A percentile compares a stretch with the other conserved stretches of the same genome.
Evolutionary conservation across 1,139 yeast genomes (phyloP).

Genomic region (Sugiyamaella xylanicola): DNA sequence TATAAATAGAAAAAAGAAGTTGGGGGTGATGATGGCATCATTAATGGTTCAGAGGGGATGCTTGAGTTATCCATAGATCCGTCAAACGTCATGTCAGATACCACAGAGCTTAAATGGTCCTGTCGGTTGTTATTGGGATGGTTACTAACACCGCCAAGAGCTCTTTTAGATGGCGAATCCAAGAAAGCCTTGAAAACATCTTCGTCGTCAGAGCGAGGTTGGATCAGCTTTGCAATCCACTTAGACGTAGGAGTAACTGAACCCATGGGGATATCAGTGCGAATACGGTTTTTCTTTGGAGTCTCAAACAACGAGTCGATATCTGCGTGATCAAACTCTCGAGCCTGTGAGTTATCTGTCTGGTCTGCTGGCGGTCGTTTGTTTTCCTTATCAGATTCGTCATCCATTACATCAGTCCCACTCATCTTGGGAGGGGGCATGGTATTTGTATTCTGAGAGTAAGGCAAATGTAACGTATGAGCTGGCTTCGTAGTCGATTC

Average conservation of each 20-base stretch:
- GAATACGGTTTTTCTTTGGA: conserved; percentile 28
- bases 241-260: conserved; percentile 30
- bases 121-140: conserved; percentile 14
- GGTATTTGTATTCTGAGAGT: neutral
- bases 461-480: conserved; percentile 1
- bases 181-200: conserved; percentile 38
- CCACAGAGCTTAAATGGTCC: conserved; percentile 19
- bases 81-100: conserved; percentile 23
- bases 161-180: conserved; percentile 35
- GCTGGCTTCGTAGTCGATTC: neutral
- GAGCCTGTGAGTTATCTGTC: neutral
- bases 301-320: conserved; percentile 31
- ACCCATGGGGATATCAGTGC: conserved; percentile 20
- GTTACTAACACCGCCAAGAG: conserved; percentile 14
- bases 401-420: conserved; percentile 1
- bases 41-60: conserved; percentile 25
- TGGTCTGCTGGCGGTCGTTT: conserved; percentile 26
- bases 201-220: conserved; percentile 32
- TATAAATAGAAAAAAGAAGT: conserved; percentile 29
- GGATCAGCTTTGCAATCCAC: conserved; percentile 37
- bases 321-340: conserved; percentile 21
- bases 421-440: neutral
- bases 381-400: conserved; percentile 33
- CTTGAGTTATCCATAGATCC: conserved; percentile 18
- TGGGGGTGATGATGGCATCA: conserved; percentile 32